Conservation (phyloP, 2,329 filamentous ascomycete species). For the Trichocomaceae sp. region DNA sequence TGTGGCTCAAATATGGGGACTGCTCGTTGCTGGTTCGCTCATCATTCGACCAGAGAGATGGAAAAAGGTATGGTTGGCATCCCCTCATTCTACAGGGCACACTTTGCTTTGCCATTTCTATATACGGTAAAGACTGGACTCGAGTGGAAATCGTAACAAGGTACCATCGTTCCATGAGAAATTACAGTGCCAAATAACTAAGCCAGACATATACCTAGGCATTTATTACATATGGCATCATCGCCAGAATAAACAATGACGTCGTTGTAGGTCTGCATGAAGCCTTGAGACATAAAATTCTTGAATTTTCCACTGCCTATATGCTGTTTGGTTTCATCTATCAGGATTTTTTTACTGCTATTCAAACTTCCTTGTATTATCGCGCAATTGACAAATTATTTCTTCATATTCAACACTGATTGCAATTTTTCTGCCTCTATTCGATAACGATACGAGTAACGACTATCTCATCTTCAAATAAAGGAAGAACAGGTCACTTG, state of each 20-base stretch:
- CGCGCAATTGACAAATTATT: slow-evolving; percentile 8
- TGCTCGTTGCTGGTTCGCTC: not conserved
- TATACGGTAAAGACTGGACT: not conserved
- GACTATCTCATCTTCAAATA: not conserved
- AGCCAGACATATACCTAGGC: too few relatives aligned
- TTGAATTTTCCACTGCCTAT: not conserved
- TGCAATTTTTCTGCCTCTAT: not conserved
- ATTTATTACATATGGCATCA: not conserved
- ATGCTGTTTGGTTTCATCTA: not conserved
- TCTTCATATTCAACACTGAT: slow-evolving; percentile 4
- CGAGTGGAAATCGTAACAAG: not conserved
- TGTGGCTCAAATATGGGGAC: not conserved
- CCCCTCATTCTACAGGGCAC: not conserved
- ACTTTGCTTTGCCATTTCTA: not conserved
- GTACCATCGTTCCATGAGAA: not conserved
- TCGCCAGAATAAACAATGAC: slow-evolving; percentile 3
- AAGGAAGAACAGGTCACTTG: too few relatives aligned
- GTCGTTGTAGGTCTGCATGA: not conserved
- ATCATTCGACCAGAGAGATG: not conserved
- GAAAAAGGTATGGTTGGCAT: not conserved
- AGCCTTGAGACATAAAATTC: not conserved
- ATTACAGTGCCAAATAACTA: not conserved
- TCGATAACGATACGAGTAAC: not conserved
- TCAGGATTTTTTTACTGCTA: not conserved
- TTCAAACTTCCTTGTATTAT: not conserved